Evolutionary conservation across 2,329 filamentous ascomycete genomes (phyloP).

Genomic region (Trichoderma sp.): DNA sequence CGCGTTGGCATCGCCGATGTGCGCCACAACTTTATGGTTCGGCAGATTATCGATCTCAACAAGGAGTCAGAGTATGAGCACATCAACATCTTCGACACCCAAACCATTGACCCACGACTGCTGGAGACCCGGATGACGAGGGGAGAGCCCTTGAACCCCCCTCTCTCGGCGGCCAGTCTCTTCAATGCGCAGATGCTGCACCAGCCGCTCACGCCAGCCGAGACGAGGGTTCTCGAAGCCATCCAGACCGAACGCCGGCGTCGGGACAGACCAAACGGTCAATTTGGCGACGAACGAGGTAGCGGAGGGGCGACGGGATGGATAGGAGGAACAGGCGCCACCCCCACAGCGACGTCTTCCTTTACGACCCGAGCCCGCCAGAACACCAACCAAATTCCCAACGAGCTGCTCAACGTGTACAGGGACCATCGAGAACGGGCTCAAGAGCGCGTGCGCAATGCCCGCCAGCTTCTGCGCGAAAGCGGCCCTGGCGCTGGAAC

Average conservation of each 20-base stretch:
- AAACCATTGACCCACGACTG: conserved; percentile 56
- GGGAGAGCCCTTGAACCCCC: conserved; percentile 37
- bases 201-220: conserved; percentile 55
- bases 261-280: conserved; percentile 46
- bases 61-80: conserved; percentile 59
- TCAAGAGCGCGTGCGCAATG: conserved; percentile 41
- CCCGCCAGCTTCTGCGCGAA: conserved; percentile 41
- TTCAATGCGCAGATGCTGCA: conserved; percentile 42
- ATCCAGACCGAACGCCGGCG: conserved; percentile 57
- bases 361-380: conserved; percentile 39
- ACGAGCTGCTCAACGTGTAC: conserved; percentile 44
- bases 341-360: conserved; percentile 33
- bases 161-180: conserved; percentile 26
- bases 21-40: conserved; percentile 64
- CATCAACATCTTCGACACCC: conserved; percentile 58
- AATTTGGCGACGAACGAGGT: conserved; percentile 35
- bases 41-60: conserved; percentile 69
- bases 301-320: conserved; percentile 28
- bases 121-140: conserved; percentile 52
- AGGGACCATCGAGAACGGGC: conserved; percentile 43
- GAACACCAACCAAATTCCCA: conserved; percentile 44
- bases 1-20: conserved; percentile 74
- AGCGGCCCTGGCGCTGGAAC: conserved; percentile 20
- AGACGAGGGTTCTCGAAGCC: conserved; percentile 59
- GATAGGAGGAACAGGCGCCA: conserved; percentile 24